These are phyloP conservation scores for Hypseocharis bilobata DNA, from an alignment of 441 rosid species.

Conservation along the genomic window DNA sequence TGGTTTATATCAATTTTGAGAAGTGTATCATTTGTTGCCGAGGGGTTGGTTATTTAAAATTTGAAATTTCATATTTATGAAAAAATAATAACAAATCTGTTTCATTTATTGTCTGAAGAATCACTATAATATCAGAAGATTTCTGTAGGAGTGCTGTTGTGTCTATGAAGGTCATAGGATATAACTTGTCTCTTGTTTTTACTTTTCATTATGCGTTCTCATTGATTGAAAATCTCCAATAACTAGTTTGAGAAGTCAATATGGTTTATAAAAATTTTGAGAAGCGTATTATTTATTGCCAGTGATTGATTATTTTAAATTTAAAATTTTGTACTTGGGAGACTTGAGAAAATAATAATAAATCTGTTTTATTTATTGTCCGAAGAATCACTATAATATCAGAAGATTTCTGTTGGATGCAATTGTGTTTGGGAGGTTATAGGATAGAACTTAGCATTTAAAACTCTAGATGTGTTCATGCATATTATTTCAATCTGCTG, in stretches of 20 bases:
- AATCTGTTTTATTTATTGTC: not conserved
- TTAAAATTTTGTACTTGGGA: not conserved
- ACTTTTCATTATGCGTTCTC: slow-evolving; percentile 2
- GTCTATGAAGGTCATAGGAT: not conserved
- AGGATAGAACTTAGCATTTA: slow-evolving; percentile 27
- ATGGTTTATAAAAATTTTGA: not conserved
- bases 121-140: not conserved
- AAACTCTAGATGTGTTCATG: not conserved
- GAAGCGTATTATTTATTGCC: not conserved
- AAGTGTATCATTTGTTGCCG: not conserved
- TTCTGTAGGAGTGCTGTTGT: not conserved
- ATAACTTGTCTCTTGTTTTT: slow-evolving; percentile 27
- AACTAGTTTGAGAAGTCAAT: not conserved
- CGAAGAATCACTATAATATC: not conserved
- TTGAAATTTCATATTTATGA: not conserved
- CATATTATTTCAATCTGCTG: not conserved
- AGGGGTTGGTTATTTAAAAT: not conserved
- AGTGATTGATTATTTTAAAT: not conserved
- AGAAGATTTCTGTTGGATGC: not conserved
- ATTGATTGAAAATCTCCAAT: not conserved
- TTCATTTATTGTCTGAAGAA: not conserved
- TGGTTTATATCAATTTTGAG: not conserved
- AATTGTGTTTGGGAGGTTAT: not conserved
- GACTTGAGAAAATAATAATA: not conserved
- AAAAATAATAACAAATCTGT: not conserved